These are phyloP conservation scores for Sporothrix phasma DNA, from an alignment of 2,329 filamentous ascomycete genomes.

Conservation along the genomic window DNA sequence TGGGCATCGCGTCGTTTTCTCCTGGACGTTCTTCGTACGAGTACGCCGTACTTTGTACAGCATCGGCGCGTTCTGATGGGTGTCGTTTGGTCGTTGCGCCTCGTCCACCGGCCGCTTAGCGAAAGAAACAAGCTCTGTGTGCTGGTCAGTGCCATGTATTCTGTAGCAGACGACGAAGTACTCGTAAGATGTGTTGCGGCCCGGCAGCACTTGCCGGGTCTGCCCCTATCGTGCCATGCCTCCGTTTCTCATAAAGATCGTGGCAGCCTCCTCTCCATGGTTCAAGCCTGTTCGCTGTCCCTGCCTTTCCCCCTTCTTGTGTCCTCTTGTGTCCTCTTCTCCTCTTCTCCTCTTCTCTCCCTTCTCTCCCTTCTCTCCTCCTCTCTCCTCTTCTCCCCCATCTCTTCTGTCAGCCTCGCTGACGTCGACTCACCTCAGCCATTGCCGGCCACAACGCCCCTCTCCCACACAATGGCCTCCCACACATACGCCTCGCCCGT, in stretches of 20 bases:
- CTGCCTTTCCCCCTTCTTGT: too few relatives aligned
- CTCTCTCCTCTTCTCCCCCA: not conserved
- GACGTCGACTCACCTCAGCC: not conserved
- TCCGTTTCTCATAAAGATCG: not conserved
- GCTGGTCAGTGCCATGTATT: not conserved
- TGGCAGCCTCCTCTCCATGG: not conserved
- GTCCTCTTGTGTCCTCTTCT: not conserved
- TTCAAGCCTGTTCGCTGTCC: too few relatives aligned
- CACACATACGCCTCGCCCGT: slow-evolving; percentile 14
- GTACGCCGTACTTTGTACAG: too few relatives aligned
- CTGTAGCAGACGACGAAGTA: too few relatives aligned
- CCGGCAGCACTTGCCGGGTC: not conserved
- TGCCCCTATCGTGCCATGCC: not conserved
- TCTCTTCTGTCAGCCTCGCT: not conserved
- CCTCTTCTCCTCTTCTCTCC: not conserved
- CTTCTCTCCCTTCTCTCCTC: not conserved
- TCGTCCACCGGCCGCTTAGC: not conserved
- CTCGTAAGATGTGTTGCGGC: too few relatives aligned
- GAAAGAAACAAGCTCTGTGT: not conserved
- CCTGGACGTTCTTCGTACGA: too few relatives aligned
- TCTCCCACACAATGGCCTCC: not conserved
- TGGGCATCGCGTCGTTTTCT: not conserved
- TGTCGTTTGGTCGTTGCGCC: not conserved
- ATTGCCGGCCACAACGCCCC: not conserved
- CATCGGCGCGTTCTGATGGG: too few relatives aligned